Evolutionary conservation across 768 basidiomycete species (phyloP), one percentile per base, ranked within the genome.

Genomic region (Boletus rubescentipes): DNA sequence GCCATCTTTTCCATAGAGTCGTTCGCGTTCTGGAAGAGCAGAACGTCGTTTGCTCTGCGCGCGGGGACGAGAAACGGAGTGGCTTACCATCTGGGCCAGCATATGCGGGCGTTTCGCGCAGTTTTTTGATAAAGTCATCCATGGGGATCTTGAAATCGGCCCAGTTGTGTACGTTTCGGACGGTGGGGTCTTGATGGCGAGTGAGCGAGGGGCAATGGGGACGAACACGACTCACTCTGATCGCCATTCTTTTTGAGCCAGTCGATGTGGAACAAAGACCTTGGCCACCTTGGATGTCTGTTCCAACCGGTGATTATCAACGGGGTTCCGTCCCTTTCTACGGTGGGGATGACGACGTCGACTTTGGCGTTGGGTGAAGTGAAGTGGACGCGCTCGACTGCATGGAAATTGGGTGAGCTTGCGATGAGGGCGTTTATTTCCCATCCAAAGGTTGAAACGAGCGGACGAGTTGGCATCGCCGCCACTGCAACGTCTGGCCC

Each of bases 1-100:
- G 1, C 79, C 78, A 62, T 93, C 91, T 63, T 93, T 93, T 20
- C 87, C 89, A 61, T 93, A 93, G 9, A 84, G 73, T 29, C 87
- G 74, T 62, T 83, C 79, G 10, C 65, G 61, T 59, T 87, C 86
- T 89, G 58, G 10, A 49, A 29, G 40, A 51, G 18, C 30, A 6
- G 6, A 51, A 4, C 48, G 41, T 5, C 9, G 32, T 23, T 47
- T 26, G 12, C 15, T 29, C 14, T 9, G n/a, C n/a, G 6, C 14
- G 36, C 14, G 21, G 5, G 20, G 35, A 37, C 20, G 1, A 46
- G 11, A 14, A 3, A 20, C 37, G 29, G 7, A 20, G 15, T 23
- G 16, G 45, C 68, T 53, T 61, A 79, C 82, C 82, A 56, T 72
- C 71, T 30, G 72, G 62, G 12, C 54, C 58, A 2, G 73, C 71